phyloP scores from a whole-genome alignment of 768 basidiomycete genomes.

The Tephrocybe sp. region DNA sequence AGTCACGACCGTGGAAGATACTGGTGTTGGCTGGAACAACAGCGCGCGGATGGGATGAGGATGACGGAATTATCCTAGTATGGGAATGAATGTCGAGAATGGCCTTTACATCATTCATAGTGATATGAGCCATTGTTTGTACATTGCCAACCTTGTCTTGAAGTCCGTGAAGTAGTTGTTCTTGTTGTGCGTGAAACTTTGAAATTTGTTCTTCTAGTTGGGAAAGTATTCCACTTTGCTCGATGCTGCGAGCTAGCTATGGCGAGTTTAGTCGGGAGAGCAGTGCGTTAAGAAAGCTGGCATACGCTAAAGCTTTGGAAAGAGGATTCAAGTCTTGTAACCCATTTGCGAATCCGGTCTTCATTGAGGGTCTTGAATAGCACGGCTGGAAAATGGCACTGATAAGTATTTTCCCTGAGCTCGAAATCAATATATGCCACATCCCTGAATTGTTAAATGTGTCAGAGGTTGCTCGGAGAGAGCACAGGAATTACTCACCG shows the following conservation, averaged over 20 bases:
- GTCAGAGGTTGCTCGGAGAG: neutral
- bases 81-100: constrained; percentile 1
- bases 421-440: too few relatives aligned
- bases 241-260: constrained; percentile 4
- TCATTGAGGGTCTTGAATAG: too few relatives aligned
- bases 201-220: constrained; percentile 10
- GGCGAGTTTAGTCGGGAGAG: neutral
- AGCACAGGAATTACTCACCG: neutral
- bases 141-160: neutral
- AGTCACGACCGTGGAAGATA: constrained; percentile 27
- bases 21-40: constrained; percentile 11
- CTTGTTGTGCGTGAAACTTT: constrained; percentile 1
- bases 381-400: too few relatives aligned
- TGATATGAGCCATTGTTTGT: too few relatives aligned
- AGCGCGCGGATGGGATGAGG: neutral
- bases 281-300: too few relatives aligned
- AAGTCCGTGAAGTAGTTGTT: neutral
- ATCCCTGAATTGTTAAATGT: too few relatives aligned
- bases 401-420: too few relatives aligned
- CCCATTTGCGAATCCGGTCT: too few relatives aligned
- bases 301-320: constrained; percentile 5
- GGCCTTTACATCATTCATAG: constrained; percentile 4
- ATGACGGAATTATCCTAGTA: neutral
- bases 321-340: neutral
- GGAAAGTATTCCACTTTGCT: neutral